Percentiles rank a stretch among this genome's conserved stretches.
Conservation (phyloP, 331 rosid genomes). For the Ulmus americana region DNA sequence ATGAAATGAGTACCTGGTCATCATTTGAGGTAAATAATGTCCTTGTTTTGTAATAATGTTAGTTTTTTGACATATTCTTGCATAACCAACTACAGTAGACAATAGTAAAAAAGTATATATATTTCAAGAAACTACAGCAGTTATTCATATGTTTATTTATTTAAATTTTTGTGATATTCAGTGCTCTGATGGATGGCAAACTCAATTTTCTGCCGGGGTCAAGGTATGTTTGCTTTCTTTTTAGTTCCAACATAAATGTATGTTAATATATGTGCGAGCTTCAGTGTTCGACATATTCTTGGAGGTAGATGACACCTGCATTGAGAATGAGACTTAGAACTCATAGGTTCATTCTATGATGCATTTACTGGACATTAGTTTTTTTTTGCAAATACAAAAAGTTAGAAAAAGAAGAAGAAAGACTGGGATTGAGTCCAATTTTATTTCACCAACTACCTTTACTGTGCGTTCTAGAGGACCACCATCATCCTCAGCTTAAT, state of each 20-base stretch:
- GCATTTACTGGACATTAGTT: not conserved
- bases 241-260: not conserved
- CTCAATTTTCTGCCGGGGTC: slow-evolving; percentile 82
- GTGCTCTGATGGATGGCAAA: slow-evolving; percentile 75
- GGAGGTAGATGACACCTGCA: not conserved
- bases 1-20: slow-evolving; percentile 40
- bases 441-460: not conserved
- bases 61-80: slow-evolving; percentile 9
- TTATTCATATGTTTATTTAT: not conserved
- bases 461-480: not conserved
- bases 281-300: not conserved
- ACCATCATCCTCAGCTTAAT: not conserved
- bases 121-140: too few relatives aligned
- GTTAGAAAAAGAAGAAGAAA: not conserved
- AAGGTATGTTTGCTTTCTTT: slow-evolving; percentile 34
- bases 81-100: slow-evolving; percentile 4
- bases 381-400: not conserved
- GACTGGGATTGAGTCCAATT: slow-evolving; percentile 1
- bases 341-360: slow-evolving; percentile 5
- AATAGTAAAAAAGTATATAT: not conserved
- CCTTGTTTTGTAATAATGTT: slow-evolving; percentile 15
- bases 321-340: slow-evolving; percentile 4
- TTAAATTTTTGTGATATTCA: slow-evolving; percentile 27
- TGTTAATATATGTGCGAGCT: not conserved
- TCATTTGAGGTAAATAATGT: slow-evolving; percentile 54